A percentile compares a stretch with the other conserved stretches of the same genome.
Evolutionary conservation across 805 yeast species (phyloP).

Genomic region (Saccharomyces kudriavzevii): DNA sequence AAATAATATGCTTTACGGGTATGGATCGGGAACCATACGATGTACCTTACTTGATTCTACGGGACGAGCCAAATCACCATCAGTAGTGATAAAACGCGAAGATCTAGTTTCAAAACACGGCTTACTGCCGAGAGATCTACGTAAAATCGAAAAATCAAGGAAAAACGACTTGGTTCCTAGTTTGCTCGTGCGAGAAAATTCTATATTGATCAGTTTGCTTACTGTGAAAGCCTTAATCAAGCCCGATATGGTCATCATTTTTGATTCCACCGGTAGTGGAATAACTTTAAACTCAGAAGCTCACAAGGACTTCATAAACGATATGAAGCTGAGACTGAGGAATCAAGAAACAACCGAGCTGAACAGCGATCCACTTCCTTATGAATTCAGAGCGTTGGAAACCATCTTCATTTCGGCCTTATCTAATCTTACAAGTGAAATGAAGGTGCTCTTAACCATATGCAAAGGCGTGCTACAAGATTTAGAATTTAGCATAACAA

Average conservation of each 20-base stretch:
- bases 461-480: conserved; percentile 67
- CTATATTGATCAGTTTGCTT: conserved; percentile 66
- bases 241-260: conserved; percentile 62
- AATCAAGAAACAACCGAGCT: conserved; percentile 17
- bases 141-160: conserved; percentile 73
- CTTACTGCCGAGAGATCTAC: conserved; percentile 76
- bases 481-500: conserved; percentile 73
- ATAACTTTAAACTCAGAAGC: conserved; percentile 23
- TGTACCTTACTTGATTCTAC: conserved; percentile 72
- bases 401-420: conserved; percentile 76
- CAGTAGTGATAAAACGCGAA: conserved; percentile 65
- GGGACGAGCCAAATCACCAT: conserved; percentile 64
- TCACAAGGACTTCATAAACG: conserved; percentile 21
- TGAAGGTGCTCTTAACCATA: conserved; percentile 74
- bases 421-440: conserved; percentile 71
- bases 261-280: conserved; percentile 41
- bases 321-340: conserved; percentile 17
- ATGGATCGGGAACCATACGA: conserved; percentile 40
- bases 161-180: conserved; percentile 64
- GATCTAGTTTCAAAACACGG: conserved; percentile 68
- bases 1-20: conserved; percentile 27
- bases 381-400: conserved; percentile 87
- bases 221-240: conserved; percentile 77
- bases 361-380: conserved; percentile 46
- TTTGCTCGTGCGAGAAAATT: conserved; percentile 64